Conservation (phyloP, 129 eudicot species). For the Deinandra increscens region DNA sequence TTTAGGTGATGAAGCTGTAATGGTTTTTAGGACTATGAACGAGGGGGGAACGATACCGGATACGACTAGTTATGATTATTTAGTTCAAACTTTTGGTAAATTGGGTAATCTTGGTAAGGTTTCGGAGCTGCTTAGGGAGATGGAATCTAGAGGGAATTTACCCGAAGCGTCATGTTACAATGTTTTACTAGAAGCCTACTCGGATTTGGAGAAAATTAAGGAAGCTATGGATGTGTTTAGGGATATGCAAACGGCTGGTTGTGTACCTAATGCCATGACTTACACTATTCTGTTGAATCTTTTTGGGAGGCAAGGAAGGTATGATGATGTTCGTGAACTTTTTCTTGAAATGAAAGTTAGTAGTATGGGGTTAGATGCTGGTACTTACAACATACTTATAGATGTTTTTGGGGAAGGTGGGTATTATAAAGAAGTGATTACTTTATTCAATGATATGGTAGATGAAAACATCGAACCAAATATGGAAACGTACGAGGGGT, state of each 20-base stretch:
- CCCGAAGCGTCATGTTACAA: slow-evolving; percentile 81
- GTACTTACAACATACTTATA: slow-evolving; percentile 79
- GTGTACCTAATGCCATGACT: slow-evolving; percentile 75
- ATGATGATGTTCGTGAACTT: slow-evolving; percentile 86
- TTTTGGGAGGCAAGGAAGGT: slow-evolving; percentile 80
- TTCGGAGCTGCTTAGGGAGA: slow-evolving; percentile 65
- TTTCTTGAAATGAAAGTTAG: slow-evolving; percentile 98
- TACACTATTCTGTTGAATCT: slow-evolving; percentile 75
- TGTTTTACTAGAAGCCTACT: slow-evolving; percentile 80
- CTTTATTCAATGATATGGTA: slow-evolving; percentile 87
- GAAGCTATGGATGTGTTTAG: slow-evolving; percentile 88
- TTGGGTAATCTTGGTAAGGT: slow-evolving; percentile 73
- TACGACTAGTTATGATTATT: slow-evolving; percentile 66
- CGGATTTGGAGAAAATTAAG: slow-evolving; percentile 56
- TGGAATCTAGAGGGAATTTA: slow-evolving; percentile 79
- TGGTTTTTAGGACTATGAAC: slow-evolving; percentile 95
- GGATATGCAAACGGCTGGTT: slow-evolving; percentile 92
- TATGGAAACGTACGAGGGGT: slow-evolving; percentile 92
- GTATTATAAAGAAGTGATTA: slow-evolving; percentile 87
- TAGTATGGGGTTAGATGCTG: slow-evolving; percentile 85
- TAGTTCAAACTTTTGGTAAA: slow-evolving; percentile 81
- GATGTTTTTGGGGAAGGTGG: slow-evolving; percentile 96
- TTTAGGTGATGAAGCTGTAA: slow-evolving; percentile 83
- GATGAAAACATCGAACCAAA: slow-evolving; percentile 88
- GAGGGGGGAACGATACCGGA: slow-evolving; percentile 90